Evolutionary conservation across 2,329 filamentous ascomycete genomes (phyloP), one percentile per base, ranked within the genome.

Genomic region (Fusarium compactum): DNA sequence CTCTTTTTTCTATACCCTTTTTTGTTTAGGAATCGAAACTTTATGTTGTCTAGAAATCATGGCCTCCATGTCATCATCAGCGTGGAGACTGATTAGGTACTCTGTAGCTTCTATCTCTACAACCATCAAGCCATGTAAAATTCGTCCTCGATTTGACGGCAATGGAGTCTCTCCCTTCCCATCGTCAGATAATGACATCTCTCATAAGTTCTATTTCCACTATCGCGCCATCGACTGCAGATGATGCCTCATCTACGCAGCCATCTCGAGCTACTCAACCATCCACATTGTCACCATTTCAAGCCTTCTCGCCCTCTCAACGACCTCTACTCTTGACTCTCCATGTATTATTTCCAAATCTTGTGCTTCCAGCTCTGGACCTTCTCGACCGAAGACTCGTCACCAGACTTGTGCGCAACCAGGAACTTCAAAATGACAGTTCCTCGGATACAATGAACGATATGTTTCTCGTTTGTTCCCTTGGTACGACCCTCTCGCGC

Each of bases 291-390:
- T 62, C 62, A 12, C 65, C 72, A 40, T 53, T 65, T 48, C 62
- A 70, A 30, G 43, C 58, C 52, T 65, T 75, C 24, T 66, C 68
- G 43, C 56, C 56, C 18, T 70, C 80, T n/a, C 78, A 83, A 62
- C 82, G 85, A 2, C 84, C 87, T 51, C 81, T 92, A 18, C 83
- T 97, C n/a, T 83, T 94, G 2, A 94, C 93, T 0, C 86, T 97
- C 0, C 95, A 98, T 81, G 92, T 94, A 34, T 82, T 98, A 16
- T 97, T 97, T 76, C 94, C 94, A 0, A 88, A 89, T 68, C 87
- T 94, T 57, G 82, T 98, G 3, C 89, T 98, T 2, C 92, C 94
- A 5, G 94, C 95, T 0, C 85, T 99, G 5, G 95, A 98, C 79
- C 85, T 98, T 0, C 85, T 99, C 1, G 96, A 99, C 79, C 88